Conservation (phyloP, 2,329 filamentous ascomycete genomes). For the Arthrobotrys conoides region DNA sequence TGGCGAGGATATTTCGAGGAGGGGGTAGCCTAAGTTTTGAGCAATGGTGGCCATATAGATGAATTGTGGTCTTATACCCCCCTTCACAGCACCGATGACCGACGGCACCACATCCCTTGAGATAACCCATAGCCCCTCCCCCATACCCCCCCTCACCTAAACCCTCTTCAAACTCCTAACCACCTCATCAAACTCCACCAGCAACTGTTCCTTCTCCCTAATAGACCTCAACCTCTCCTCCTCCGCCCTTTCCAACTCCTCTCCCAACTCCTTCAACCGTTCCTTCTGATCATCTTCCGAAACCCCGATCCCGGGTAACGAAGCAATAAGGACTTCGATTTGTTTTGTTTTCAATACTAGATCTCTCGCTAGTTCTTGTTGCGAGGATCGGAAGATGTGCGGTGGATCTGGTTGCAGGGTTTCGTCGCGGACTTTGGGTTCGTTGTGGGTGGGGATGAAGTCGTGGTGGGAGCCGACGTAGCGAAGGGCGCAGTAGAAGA, state of each 20-base stretch:
- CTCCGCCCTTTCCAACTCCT: conserved; percentile 76
- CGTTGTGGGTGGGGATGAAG: conserved; percentile 73
- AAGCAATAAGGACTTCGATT: conserved; percentile 82
- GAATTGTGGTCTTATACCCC: too few relatives aligned
- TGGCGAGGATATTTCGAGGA: too few relatives aligned
- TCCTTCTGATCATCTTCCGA: conserved; percentile 83
- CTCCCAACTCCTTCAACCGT: conserved; percentile 76
- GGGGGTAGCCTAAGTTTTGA: neutral
- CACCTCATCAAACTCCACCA: conserved; percentile 74
- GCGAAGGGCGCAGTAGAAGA: conserved; percentile 78
- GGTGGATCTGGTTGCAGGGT: conserved; percentile 32
- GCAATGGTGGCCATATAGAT: too few relatives aligned
- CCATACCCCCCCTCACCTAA: too few relatives aligned
- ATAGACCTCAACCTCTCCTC: conserved; percentile 75
- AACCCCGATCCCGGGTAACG: conserved; percentile 81
- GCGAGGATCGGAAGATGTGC: conserved; percentile 73
- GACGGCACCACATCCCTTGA: too few relatives aligned
- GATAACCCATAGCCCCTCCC: too few relatives aligned
- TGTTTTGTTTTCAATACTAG: conserved; percentile 85
- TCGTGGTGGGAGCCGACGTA: conserved; percentile 79
- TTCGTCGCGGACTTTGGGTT: conserved; percentile 65
- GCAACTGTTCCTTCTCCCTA: conserved; percentile 75
- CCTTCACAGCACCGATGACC: too few relatives aligned
- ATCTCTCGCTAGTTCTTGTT: conserved; percentile 81
- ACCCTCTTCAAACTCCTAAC: conserved; percentile 75